phyloP scores from a whole-genome alignment of 352 stramenopile genomes.

The Paralagenidium karlingii region DNA sequence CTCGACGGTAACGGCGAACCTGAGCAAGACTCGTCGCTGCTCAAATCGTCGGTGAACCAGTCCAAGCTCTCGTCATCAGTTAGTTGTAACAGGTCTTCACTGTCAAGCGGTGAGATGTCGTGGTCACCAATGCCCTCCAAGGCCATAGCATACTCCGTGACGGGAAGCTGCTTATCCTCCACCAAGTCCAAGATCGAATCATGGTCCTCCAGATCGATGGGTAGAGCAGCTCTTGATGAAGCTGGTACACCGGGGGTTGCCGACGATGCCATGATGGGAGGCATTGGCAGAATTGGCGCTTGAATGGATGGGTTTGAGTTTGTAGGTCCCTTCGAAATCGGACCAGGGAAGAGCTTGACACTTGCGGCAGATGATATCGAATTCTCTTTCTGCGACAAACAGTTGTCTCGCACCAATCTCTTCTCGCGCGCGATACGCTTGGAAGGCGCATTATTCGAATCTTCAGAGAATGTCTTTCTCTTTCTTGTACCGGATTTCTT shows the following conservation, averaged over 20 bases:
- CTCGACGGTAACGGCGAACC: constrained; percentile 10
- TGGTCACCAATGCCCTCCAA: constrained; percentile 38
- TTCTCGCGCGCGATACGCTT: constrained; percentile 63
- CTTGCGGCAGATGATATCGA: constrained; percentile 16
- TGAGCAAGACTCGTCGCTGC: constrained; percentile 17
- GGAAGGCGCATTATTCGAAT: constrained; percentile 33
- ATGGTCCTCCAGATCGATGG: too few species aligned
- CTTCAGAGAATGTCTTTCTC: constrained; percentile 38
- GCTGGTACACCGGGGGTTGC: too few species aligned
- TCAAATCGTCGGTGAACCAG: constrained; percentile 81
- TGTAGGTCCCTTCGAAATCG: too few species aligned
- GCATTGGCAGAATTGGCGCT: too few species aligned
- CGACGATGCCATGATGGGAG: too few species aligned
- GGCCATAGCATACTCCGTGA: constrained; percentile 38
- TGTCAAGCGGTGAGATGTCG: constrained; percentile 56
- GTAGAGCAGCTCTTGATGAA: too few species aligned
- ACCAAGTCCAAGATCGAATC: constrained; percentile 73
- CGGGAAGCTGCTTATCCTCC: constrained; percentile 34
- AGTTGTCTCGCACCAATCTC: constrained; percentile 31
- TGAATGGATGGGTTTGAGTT: too few species aligned
- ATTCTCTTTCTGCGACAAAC: constrained; percentile 74
- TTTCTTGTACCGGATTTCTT: constrained; percentile 52
- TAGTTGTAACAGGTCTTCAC: constrained; percentile 65
- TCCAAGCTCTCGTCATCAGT: constrained; percentile 68
- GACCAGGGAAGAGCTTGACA: constrained; percentile 40